Conservation (phyloP, 805 yeast species). For the Saccharomycopsis synnaedendra region DNA sequence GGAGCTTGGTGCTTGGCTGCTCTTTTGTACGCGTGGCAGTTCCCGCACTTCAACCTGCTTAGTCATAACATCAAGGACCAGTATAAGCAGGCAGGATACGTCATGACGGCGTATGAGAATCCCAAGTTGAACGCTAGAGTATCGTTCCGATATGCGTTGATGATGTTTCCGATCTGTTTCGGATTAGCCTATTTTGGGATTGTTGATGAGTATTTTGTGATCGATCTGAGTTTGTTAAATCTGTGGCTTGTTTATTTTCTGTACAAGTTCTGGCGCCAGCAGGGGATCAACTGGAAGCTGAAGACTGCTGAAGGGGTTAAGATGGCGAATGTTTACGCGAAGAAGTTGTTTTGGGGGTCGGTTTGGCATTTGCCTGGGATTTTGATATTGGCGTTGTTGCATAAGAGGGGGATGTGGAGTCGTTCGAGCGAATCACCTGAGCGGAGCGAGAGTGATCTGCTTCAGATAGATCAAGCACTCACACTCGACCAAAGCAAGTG, state of each 20-base stretch:
- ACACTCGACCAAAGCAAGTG: too few relatives aligned
- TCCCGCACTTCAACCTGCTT: slow-evolving; percentile 92
- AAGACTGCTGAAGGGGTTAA: slow-evolving; percentile 18
- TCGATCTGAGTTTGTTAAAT: slow-evolving; percentile 77
- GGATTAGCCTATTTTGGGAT: slow-evolving; percentile 70
- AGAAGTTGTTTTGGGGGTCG: slow-evolving; percentile 84
- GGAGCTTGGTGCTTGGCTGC: slow-evolving; percentile 95
- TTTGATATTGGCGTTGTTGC: slow-evolving; percentile 82
- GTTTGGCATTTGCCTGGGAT: slow-evolving; percentile 92
- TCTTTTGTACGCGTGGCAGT: slow-evolving; percentile 92
- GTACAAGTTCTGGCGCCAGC: slow-evolving; percentile 78
- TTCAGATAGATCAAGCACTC: too few relatives aligned
- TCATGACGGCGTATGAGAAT: slow-evolving; percentile 92
- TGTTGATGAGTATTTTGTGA: slow-evolving; percentile 68
- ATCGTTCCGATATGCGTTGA: slow-evolving; percentile 77
- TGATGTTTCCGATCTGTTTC: slow-evolving; percentile 88
- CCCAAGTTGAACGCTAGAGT: slow-evolving; percentile 91
- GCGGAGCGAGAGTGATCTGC: too few relatives aligned
- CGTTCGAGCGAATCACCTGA: slow-evolving; percentile 14
- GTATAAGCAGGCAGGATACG: slow-evolving; percentile 87
- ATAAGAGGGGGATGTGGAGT: slow-evolving; percentile 94
- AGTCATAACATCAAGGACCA: slow-evolving; percentile 83
- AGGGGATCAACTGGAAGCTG: slow-evolving; percentile 42
- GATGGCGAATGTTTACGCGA: slow-evolving; percentile 59
- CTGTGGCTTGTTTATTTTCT: slow-evolving; percentile 81